Percentiles rank a stretch among this genome's conserved stretches.
phyloP scores from a whole-genome alignment of 306 rosid species.

The Malus sylvestris region DNA sequence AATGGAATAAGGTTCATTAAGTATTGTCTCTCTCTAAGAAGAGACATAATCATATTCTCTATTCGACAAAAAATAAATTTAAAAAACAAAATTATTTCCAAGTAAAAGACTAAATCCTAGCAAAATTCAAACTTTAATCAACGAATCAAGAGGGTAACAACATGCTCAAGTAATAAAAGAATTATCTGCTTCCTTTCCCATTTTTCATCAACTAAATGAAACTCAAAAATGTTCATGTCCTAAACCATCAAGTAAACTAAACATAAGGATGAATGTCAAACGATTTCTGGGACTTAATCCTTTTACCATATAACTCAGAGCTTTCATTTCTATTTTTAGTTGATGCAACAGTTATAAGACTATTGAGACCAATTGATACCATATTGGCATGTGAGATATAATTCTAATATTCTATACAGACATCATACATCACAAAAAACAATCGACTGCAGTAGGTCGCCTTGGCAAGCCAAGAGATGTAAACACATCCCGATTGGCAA shows the following conservation, averaged over 20 bases:
- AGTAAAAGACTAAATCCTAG: not conserved
- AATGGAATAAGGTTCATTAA: slow-evolving; percentile 13
- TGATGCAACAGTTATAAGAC: not conserved
- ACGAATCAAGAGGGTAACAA: not conserved
- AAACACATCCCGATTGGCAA: not conserved
- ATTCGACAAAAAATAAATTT: not conserved
- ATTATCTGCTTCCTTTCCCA: not conserved
- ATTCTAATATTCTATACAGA: not conserved
- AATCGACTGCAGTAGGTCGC: not conserved
- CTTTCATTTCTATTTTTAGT: not conserved
- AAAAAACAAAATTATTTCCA: not conserved
- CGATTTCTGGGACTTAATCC: not conserved
- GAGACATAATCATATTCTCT: not conserved
- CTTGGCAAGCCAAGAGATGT: not conserved
- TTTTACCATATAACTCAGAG: not conserved
- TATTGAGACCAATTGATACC: not conserved
- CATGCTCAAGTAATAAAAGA: not conserved
- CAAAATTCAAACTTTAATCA: slow-evolving; percentile 9
- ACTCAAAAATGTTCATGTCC: not conserved
- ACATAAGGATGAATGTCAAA: not conserved
- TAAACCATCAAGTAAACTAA: not conserved
- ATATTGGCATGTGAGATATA: not conserved
- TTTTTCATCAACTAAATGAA: not conserved
- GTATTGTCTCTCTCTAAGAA: not conserved
- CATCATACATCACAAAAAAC: not conserved